Evolutionary conservation across 345 rosid species (phyloP).

Genomic region (Nephelium lappaceum): DNA sequence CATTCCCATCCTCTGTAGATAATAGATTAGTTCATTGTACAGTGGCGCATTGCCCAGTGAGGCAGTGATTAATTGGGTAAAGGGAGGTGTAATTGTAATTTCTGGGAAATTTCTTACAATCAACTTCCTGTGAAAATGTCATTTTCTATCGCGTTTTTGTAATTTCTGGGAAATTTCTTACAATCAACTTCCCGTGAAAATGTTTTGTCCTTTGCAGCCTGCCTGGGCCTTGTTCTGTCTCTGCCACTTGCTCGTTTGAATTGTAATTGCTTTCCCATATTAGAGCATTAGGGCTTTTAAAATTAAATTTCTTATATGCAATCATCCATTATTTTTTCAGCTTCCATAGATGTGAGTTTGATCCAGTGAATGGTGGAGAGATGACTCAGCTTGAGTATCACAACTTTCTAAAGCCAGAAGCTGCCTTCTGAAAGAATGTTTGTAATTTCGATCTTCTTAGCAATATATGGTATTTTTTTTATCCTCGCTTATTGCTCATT

Average conservation of each 20-base stretch:
- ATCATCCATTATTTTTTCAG: slow-evolving; percentile 46
- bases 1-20: too few species aligned
- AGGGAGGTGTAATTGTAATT: not conserved
- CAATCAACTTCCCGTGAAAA: not conserved
- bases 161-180: not conserved
- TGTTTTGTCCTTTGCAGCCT: not conserved
- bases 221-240: not conserved
- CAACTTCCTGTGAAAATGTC: not conserved
- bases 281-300: not conserved
- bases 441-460: not conserved
- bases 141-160: not conserved
- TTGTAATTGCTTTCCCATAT: not conserved
- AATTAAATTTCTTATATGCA: not conserved
- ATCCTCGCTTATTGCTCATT: not conserved
- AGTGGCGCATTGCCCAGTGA: too few species aligned
- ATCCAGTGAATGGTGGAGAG: slow-evolving; percentile 88
- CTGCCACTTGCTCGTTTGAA: not conserved
- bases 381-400: slow-evolving; percentile 85
- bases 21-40: too few species aligned
- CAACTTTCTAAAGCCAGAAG: slow-evolving; percentile 80
- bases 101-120: not conserved
- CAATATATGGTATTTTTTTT: slow-evolving; percentile 4
- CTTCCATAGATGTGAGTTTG: slow-evolving; percentile 88
- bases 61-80: too few species aligned
- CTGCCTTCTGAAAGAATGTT: slow-evolving; percentile 44